Evolutionary conservation across 2,329 filamentous ascomycete species (phyloP).

Genomic region (Epichloe coenophiala): DNA sequence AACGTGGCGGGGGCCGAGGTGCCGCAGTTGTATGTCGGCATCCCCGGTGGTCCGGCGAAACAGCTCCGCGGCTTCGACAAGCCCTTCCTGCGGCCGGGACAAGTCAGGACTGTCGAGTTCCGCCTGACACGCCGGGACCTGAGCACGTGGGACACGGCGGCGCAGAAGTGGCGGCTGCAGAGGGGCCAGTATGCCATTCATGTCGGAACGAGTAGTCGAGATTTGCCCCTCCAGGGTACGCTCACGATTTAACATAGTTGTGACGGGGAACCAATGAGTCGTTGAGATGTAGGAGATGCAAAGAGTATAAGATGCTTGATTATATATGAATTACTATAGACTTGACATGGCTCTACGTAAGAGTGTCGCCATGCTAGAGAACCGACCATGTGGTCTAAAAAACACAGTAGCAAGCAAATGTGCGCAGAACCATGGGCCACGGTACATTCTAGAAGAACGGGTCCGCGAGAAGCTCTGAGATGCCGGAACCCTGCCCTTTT

Average conservation of each 20-base stretch:
- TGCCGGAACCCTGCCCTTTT: too few species aligned
- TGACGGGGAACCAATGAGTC: too few species aligned
- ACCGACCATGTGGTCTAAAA: too few species aligned
- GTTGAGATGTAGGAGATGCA: too few species aligned
- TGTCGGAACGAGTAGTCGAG: conserved; percentile 34
- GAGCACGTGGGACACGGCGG: conserved; percentile 49
- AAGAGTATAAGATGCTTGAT: too few species aligned
- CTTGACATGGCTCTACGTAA: too few species aligned
- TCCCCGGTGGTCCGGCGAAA: conserved; percentile 33
- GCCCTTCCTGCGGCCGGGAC: conserved; percentile 31
- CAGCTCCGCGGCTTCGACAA: conserved; percentile 59
- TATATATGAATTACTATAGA: too few species aligned
- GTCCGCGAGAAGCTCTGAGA: too few species aligned
- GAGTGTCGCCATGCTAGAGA: too few species aligned
- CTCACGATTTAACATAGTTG: conserved; percentile 18
- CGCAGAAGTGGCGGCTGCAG: conserved; percentile 46
- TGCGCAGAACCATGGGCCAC: too few species aligned
- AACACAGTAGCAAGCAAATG: too few species aligned
- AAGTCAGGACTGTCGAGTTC: conserved; percentile 33
- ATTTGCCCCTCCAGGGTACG: conserved; percentile 26
- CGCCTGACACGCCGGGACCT: conserved; percentile 48
- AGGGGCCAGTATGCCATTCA: conserved; percentile 29
- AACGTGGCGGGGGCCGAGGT: conserved; percentile 30
- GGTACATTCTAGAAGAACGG: too few species aligned
- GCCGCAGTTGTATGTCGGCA: conserved; percentile 34